Base-by-base conservation (phyloP, 1,284 basidiomycete genomes). In the Mycosarcoma mackinlayi region DNA sequence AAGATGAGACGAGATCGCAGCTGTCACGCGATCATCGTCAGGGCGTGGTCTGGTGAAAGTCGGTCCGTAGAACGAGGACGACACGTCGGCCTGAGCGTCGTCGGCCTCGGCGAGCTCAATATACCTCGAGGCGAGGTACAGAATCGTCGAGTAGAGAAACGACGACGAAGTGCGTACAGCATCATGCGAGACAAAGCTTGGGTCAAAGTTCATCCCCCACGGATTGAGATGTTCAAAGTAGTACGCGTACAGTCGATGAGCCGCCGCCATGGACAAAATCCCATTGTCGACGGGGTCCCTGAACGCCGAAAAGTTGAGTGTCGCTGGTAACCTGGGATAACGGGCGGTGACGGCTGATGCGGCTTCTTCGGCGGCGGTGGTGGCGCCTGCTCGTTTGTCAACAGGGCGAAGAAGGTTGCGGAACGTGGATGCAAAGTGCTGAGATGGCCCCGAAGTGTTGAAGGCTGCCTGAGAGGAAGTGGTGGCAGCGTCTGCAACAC, bases 121-220 rank as follows among this genome's bases (percentile, higher is more conserved):
- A 42, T 67, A 75, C 31, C 63, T 44, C 7, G 68, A 67, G 1
- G 68, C 72, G 1, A 70, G 49, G 28, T 59, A 72, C 7, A 72
- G 56, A 27, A 72, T 67, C 13, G 60, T 63, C 14, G 63, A 59
- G 45, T 72, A 72, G 25, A 72, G 60, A 33, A 63, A 62, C 11
- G 69, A 59, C 19, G 64, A 72, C 9, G 69, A 56, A 10, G 56
- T 35, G n/a, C 69, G 54, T 11, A 72, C 51, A 4, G 50, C 60
- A 37, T 72, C 69, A 47, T 72, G 69, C 30, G 55, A 55, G 19
- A 63, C 48, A 18, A 72, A 54, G 21, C 27, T 30, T 6, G 69
- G 69, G 28, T 72, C 69, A 37, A 72, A 63, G 41, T 67, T 67
- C 63, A 67, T 67, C 24, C 64, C 59, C 69, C 69, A 72, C 24